Evolutionary conservation across 768 basidiomycete species (phyloP), one percentile per base, ranked within the genome.

Genomic region (Lactarius sp.): DNA sequence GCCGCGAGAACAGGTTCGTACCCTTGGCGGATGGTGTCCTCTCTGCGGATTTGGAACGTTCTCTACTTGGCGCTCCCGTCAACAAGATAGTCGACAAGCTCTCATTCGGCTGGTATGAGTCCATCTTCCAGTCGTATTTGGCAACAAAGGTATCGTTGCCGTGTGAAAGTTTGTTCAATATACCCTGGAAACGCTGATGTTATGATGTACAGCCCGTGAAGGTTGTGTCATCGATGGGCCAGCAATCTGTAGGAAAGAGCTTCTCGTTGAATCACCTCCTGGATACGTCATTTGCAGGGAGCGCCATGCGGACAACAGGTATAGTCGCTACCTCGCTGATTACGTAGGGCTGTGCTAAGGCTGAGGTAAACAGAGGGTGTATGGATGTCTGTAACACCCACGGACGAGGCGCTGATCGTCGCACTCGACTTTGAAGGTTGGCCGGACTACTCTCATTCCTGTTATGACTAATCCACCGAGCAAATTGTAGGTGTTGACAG

Each of bases 151-250:
- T 79, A 50, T 18, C 46, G 31, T 18, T 0, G 4, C 13, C 5
- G 14, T 1, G 1, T 27, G 13, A 22, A 14, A 4, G 13, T n/a
- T 27, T 20, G 1, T 22, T 5, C 13, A 27, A 27, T 27, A 27
- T 27, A 27, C 27, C 27, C 27, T 27, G 27, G 51, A 1, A 41
- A 18, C 10, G 2, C 47, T 56, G 44, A 41, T 27, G 47, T 12
- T 50, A 54, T 52, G 12, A 13, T 22, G 5, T n/a, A 13, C 52
- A 85, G 82, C 83, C 83, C 1, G 84, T 86, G 14, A 80, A 78
- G 65, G 85, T 86, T 1, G 83, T 86, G 0, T 83, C 85, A 0
- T 86, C 85, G 0, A 85, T 86, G 85, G 85, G 84, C 3, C 84
- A 85, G 69, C 85, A 86, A 66, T 85, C 83, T 0, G 84, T 86